These are phyloP conservation scores for Scleroderma citrinum DNA, from an alignment of 768 basidiomycete species.

Conservation along the genomic window DNA sequence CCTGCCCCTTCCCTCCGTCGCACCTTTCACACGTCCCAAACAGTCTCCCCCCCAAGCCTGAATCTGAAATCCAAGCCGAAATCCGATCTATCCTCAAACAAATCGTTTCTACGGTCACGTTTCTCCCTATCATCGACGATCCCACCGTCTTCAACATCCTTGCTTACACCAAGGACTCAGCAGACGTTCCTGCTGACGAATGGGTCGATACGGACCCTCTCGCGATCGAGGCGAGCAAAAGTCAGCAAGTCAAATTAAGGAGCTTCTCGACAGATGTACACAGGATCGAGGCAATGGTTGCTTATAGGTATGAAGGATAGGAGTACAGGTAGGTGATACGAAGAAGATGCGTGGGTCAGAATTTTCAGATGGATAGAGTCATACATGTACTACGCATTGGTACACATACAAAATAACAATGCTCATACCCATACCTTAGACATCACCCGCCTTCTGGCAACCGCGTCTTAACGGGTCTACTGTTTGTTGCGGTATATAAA, in stretches of 20 bases:
- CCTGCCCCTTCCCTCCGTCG: constrained; percentile 1
- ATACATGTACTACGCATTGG: too few species aligned
- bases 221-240: constrained; percentile 89
- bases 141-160: constrained; percentile 96
- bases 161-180: constrained; percentile 89
- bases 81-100: constrained; percentile 98
- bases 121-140: constrained; percentile 92
- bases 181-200: constrained; percentile 85
- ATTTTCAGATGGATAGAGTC: too few species aligned
- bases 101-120: constrained; percentile 95
- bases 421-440: too few species aligned
- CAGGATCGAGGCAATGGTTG: constrained; percentile 95
- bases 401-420: too few species aligned
- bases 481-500: too few species aligned
- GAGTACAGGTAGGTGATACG: background rate
- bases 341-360: background rate
- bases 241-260: constrained; percentile 89
- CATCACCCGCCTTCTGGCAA: too few species aligned
- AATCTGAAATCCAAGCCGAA: constrained; percentile 91
- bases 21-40: background rate
- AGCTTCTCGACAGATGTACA: constrained; percentile 99
- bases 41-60: constrained; percentile 61
- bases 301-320: constrained; percentile 88
- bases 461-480: too few species aligned
- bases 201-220: constrained; percentile 96